Evolutionary conservation across 768 basidiomycete species (phyloP).

Genomic region (Termitomyces sp.): DNA sequence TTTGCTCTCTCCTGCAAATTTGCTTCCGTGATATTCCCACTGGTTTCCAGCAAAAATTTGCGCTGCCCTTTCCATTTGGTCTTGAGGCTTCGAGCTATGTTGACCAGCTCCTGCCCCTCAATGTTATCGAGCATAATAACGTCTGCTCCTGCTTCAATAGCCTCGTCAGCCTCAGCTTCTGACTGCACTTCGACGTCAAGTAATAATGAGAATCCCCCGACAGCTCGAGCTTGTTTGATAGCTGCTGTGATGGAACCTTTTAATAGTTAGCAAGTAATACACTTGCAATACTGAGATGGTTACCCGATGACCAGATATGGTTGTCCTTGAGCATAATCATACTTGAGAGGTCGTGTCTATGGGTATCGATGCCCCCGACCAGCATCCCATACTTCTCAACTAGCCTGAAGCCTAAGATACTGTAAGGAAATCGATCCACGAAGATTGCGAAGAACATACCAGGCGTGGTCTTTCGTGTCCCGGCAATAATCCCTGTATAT

Average conservation of each 20-base stretch:
- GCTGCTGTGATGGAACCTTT: constrained; percentile 88
- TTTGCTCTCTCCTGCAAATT: constrained; percentile 81
- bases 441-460: constrained; percentile 32
- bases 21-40: constrained; percentile 89
- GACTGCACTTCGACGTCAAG: constrained; percentile 93
- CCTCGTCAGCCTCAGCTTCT: constrained; percentile 91
- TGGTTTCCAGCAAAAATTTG: constrained; percentile 89
- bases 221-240: constrained; percentile 78
- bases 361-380: constrained; percentile 93
- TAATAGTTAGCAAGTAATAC: background rate
- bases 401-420: constrained; percentile 72
- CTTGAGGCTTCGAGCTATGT: constrained; percentile 66
- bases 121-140: constrained; percentile 96
- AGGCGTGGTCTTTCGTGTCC: constrained; percentile 96
- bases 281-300: background rate
- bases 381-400: constrained; percentile 99
- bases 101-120: constrained; percentile 67
- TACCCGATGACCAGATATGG: constrained; percentile 96
- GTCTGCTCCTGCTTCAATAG: constrained; percentile 94
- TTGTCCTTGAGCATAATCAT: constrained; percentile 99
- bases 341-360: constrained; percentile 93
- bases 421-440: background rate
- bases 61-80: constrained; percentile 77
- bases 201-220: constrained; percentile 87
- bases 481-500: constrained; percentile 86